A percentile compares a stretch with the other conserved stretches of the same genome.
Conservation (phyloP, 805 yeast genomes). For the Myxozyma lipomycoides region DNA sequence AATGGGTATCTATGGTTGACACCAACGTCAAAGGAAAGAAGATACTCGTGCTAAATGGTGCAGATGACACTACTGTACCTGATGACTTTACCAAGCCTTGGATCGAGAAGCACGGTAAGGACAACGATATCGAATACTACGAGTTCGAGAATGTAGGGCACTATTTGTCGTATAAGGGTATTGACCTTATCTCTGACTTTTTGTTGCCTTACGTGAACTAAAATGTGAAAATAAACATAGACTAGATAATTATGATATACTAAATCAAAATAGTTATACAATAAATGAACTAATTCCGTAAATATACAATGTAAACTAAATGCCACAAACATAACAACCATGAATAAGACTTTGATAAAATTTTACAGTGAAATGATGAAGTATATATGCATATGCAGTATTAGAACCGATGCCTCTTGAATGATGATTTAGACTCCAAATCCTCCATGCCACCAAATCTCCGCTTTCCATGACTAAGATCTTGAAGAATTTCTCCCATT, state of each 20-base stretch:
- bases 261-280: background rate
- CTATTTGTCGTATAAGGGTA: conserved; percentile 33
- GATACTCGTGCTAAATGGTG: conserved; percentile 38
- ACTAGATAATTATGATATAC: background rate
- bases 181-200: conserved; percentile 33
- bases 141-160: conserved; percentile 37
- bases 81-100: conserved; percentile 35
- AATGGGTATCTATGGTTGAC: conserved; percentile 18
- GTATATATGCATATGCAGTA: background rate
- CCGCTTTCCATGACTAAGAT: conserved; percentile 1
- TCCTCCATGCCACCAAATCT: background rate
- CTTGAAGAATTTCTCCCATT: background rate
- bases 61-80: conserved; percentile 39
- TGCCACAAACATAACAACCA: background rate
- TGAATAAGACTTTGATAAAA: background rate
- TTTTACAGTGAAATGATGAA: background rate
- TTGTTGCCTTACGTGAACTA: conserved; percentile 18
- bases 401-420: background rate
- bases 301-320: too few species aligned
- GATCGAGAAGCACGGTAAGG: conserved; percentile 28
- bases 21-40: conserved; percentile 20
- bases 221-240: background rate
- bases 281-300: background rate
- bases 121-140: conserved; percentile 28
- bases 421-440: background rate